Evolutionary conservation across 2,329 filamentous ascomycete genomes (phyloP), one percentile per base, ranked within the genome.

Genomic region (Ilyonectria sp.): DNA sequence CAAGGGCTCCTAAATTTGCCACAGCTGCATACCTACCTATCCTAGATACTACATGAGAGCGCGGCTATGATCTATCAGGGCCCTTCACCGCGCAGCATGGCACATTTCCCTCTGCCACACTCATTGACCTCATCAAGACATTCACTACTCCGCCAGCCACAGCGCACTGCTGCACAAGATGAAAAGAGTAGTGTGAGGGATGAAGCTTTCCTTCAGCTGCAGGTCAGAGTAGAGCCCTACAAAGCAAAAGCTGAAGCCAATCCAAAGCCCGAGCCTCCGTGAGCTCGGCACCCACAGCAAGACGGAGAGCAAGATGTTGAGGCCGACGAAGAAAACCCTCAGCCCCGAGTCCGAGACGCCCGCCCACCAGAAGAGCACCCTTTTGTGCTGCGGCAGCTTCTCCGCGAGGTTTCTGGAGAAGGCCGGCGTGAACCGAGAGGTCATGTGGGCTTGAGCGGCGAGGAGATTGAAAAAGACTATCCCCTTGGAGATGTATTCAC

Each of bases 381-480:
- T 53, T 19, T 53, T 53, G 29, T 53, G 49, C n/a, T 29, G 9
- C 21, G 49, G 49, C 9, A 53, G 31, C 49, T 53, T 53, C n/a
- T 53, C 49, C n/a, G 29, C 23, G 2, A 53, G 49, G 49, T 53
- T 53, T 23, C 23, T 53, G 23, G 49, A 53, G 49, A 53, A 53
- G 49, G 49, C 7, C 9, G 49, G 49, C 29, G 49, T 53, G 49
- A 53, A 53, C 49, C n/a, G 29, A 21, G 49, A 53, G 23, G 49
- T 53, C 49, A 53, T 11, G 17, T 53, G 49, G 7, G 49, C 49
- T 33, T 53, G 49, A 21, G 31, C 49, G 10, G 11, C 11, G 35
- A 40, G 35, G 21, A 21, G 21, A 21, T 21, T 21, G 21, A 21
- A 21, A 21, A 21, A 21, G 2, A 21, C 21, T 21, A 21, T 21